Conservation (phyloP, 1,139 yeast genomes). For the Zhuliangozyma blackwelliae region DNA sequence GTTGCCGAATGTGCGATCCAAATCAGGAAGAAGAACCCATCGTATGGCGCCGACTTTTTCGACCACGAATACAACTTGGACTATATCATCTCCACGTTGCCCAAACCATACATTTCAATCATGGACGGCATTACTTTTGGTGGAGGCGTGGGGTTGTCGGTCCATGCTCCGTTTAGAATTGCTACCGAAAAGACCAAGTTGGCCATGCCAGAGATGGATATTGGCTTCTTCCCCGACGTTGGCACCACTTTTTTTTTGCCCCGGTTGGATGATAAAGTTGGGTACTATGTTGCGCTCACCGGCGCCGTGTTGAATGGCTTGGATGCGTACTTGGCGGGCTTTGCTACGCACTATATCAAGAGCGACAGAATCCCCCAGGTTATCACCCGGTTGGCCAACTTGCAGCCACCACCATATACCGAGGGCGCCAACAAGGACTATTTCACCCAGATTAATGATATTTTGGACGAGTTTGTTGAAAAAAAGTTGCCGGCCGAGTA, state of each 20-base stretch:
- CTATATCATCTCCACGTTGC: conserved; percentile 71
- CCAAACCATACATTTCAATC: conserved; percentile 79
- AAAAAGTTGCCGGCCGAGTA: conserved; percentile 64
- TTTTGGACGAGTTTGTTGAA: conserved; percentile 72
- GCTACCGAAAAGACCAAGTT: conserved; percentile 86
- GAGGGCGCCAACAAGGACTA: conserved; percentile 30
- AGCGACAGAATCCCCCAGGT: conserved; percentile 59
- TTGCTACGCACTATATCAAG: conserved; percentile 87
- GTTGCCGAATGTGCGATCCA: conserved; percentile 69
- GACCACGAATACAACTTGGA: conserved; percentile 77
- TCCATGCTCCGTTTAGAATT: conserved; percentile 91
- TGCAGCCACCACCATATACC: conserved; percentile 37
- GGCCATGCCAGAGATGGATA: conserved; percentile 98
- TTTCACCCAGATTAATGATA: conserved; percentile 59
- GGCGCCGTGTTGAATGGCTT: conserved; percentile 74
- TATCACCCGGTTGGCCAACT: conserved; percentile 58
- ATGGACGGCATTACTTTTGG: conserved; percentile 98
- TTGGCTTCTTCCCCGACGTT: conserved; percentile 96
- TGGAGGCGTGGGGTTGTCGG: conserved; percentile 92
- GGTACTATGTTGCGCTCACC: conserved; percentile 82
- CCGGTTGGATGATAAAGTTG: conserved; percentile 74
- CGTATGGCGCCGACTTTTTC: conserved; percentile 63
- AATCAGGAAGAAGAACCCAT: conserved; percentile 46
- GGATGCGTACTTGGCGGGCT: conserved; percentile 78
- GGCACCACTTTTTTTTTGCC: conserved; percentile 91